Evolutionary conservation across 257 asterid genomes (phyloP).

Genomic region (Solanum etuberosum): DNA sequence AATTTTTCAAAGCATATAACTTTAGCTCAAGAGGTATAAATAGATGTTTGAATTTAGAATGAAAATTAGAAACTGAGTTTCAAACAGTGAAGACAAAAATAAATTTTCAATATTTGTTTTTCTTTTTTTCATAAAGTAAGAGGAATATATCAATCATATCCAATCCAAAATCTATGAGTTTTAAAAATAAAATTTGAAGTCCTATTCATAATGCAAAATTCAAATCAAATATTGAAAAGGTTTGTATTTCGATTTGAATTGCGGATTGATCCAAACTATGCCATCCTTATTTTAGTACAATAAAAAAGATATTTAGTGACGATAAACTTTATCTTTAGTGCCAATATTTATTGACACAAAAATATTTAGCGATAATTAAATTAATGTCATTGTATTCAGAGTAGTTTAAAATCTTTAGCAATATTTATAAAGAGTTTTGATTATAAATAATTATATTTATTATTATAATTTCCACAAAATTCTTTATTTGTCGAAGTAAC

Average conservation of each 20-base stretch:
- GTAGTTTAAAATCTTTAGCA: no score
- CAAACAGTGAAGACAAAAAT: background rate
- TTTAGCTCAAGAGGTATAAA: background rate
- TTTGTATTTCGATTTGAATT: background rate
- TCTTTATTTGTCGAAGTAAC: no score
- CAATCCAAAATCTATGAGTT: background rate
- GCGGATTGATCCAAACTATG: background rate
- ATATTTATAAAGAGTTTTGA: no score
- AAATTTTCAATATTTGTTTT: no score
- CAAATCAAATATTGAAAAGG: background rate
- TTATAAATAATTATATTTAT: no score
- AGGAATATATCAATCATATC: background rate
- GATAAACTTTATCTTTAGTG: background rate
- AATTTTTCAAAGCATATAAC: background rate
- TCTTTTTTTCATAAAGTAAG: background rate
- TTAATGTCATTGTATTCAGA: no score
- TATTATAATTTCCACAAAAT: no score
- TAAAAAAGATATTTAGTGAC: background rate
- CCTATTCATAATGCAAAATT: background rate
- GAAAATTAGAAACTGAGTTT: background rate
- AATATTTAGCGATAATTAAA: no score
- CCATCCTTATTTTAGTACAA: background rate
- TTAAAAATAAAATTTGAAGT: background rate
- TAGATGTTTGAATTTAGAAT: background rate
- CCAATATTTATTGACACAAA: background rate